Percentiles rank a stretch among this genome's conserved stretches.
phyloP scores from a whole-genome alignment of 805 yeast species.

The Starmerella floricola region DNA sequence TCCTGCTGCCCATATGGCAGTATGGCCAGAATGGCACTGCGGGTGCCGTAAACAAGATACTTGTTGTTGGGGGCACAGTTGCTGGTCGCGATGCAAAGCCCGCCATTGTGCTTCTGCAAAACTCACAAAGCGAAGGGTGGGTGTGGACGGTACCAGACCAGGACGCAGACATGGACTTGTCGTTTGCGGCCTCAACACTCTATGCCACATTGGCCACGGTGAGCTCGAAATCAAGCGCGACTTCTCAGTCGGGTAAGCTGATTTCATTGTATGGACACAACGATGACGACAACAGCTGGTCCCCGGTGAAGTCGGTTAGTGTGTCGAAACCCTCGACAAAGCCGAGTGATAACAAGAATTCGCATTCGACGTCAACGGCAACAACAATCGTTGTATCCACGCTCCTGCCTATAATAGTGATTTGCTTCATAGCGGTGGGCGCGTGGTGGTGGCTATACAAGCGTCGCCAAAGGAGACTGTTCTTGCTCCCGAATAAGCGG shows the following conservation, averaged over 20 bases:
- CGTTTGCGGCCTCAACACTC: slow-evolving; percentile 14
- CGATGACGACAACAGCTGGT: slow-evolving; percentile 3
- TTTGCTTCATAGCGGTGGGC: slow-evolving; percentile 29
- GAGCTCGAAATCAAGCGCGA: neutral
- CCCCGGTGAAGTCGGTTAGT: slow-evolving; percentile 5
- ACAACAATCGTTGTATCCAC: slow-evolving; percentile 38
- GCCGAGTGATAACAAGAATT: slow-evolving; percentile 9
- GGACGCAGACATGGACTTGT: neutral
- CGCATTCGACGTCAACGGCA: slow-evolving; percentile 23
- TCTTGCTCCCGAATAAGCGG: slow-evolving; percentile 16
- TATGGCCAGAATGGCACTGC: slow-evolving; percentile 12
- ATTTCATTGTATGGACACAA: slow-evolving; percentile 3
- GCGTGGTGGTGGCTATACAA: slow-evolving; percentile 25
- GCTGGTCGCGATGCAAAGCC: slow-evolving; percentile 35
- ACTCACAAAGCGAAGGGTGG: slow-evolving; percentile 35
- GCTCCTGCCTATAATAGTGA: slow-evolving; percentile 33
- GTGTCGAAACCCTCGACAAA: slow-evolving; percentile 18
- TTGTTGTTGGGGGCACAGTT: slow-evolving; percentile 53
- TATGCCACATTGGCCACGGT: slow-evolving; percentile 13
- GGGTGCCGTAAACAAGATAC: slow-evolving; percentile 24
- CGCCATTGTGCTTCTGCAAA: slow-evolving; percentile 32
- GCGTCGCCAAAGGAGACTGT: slow-evolving; percentile 20
- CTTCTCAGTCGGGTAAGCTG: neutral
- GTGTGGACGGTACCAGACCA: slow-evolving; percentile 26
- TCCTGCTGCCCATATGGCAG: slow-evolving; percentile 44